A percentile compares a stretch with the other conserved stretches of the same genome.
phyloP scores from a whole-genome alignment of 495 filamentous ascomycete genomes.

The Talaromyces borbonicus region DNA sequence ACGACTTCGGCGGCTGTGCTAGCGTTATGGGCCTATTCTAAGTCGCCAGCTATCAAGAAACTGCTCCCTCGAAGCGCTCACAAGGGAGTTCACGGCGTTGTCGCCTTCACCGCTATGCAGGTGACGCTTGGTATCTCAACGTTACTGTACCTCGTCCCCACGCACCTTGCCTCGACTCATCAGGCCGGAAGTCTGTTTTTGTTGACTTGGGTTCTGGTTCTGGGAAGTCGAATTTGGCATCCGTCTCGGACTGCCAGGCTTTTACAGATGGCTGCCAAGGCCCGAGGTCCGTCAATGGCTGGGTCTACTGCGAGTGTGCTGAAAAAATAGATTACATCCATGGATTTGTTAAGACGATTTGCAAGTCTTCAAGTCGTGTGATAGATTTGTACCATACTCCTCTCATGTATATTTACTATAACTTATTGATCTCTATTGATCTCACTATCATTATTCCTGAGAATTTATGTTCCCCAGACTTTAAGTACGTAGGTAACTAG shows the following conservation, averaged over 20 bases:
- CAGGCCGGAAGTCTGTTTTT: conserved; percentile 86
- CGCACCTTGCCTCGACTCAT: conserved; percentile 78
- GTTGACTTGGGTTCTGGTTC: conserved; percentile 67
- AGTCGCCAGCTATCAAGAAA: conserved; percentile 48
- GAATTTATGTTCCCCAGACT: no score
- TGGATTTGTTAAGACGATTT: not conserved
- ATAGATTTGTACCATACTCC: conserved; percentile 8
- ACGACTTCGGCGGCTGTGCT: conserved; percentile 79
- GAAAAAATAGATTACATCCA: conserved; percentile 13
- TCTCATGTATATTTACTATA: conserved; percentile 8
- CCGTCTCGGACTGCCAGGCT: conserved; percentile 40
- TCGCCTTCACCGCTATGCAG: conserved; percentile 76
- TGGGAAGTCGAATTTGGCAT: conserved; percentile 55
- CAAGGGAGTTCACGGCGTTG: conserved; percentile 67
- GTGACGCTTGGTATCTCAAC: conserved; percentile 80
- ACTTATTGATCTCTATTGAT: not conserved
- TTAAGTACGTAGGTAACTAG: no score
- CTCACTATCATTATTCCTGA: conserved; percentile 1
- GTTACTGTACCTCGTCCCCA: conserved; percentile 85
- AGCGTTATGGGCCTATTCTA: conserved; percentile 64
- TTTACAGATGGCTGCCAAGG: conserved; percentile 34
- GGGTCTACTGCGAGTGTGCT: conserved; percentile 17
- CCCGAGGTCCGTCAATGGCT: conserved; percentile 21
- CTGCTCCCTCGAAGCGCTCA: conserved; percentile 53
- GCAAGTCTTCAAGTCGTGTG: not conserved